Evolutionary conservation across 768 basidiomycete genomes (phyloP), one percentile per base, ranked within the genome.

Genomic region (Rhodotorula paludigena): DNA sequence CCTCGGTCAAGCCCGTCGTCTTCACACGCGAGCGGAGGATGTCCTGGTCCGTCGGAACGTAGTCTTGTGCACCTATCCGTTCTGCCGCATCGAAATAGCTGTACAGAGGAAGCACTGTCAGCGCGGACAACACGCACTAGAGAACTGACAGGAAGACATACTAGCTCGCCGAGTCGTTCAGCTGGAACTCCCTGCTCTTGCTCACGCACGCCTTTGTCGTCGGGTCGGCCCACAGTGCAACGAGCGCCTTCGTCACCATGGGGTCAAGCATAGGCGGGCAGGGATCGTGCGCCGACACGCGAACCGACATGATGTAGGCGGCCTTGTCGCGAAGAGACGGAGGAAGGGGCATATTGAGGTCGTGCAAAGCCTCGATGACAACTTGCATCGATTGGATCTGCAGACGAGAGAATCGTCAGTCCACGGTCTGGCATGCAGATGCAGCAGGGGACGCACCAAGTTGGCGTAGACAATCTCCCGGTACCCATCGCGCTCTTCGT

Each of bases 1-100:
- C 96, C 81, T 98, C 94, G 0, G 92, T 94, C 77, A 99, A 93
- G 67, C 96, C 94, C 0, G 96, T 97, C 0, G 94, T 97, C 82
- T 96, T 97, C 48, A 98, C 94, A 73, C 96, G 85, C 60, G 87
- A 89, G 42, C 94, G 84, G 21, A 97, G 82, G 75, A 99, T 96
- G 75, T 99, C 96, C 61, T 97, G 92, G 78, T 98, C 93, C 0
- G 89, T 89, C 23, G 94, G 96, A 68, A 92, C 81, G 80, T 94
- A 98, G 44, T 82, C 58, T 25, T 66, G 83, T 2, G 82, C 76
- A 0, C 87, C 81, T 85, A 98, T 93, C 66, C 92, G 85, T 71
- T 90, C 86, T 73, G 97, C 90, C 15, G 87, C 80, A 77, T 87
- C 89, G 82, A 97, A 98, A 81, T 94, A 98, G 84, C 81, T 82